Evolutionary conservation across 345 rosid species (phyloP).

Genomic region (Eucalyptus virginea): DNA sequence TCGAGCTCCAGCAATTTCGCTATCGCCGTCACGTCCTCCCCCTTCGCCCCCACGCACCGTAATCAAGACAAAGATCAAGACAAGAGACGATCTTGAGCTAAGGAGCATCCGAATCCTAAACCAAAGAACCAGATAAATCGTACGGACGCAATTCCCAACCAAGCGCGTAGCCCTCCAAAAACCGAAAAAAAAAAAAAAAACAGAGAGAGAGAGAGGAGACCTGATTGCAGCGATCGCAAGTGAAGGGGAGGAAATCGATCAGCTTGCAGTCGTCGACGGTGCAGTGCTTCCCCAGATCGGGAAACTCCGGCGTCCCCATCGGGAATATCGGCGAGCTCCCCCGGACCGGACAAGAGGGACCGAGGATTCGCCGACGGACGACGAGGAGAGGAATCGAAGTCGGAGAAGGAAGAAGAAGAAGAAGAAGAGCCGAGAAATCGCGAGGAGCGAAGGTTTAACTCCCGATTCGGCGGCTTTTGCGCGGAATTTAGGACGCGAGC

Average conservation of each 20-base stretch:
- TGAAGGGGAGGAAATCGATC: constrained; percentile 95
- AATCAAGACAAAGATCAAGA: neutral
- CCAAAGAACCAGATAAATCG: neutral
- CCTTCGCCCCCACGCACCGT: neutral
- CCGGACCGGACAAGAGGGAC: neutral
- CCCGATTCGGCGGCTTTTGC: neutral
- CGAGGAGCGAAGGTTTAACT: neutral
- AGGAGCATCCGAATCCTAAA: neutral
- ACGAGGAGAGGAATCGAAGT: neutral
- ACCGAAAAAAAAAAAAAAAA: no score
- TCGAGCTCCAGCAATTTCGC: neutral
- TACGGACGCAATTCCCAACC: neutral
- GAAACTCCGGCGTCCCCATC: constrained; percentile 98
- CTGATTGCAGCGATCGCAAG: constrained; percentile 86
- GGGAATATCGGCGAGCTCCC: neutral
- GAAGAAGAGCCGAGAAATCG: neutral
- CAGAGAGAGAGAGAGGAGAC: neutral
- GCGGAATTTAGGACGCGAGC: neutral
- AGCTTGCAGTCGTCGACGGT: constrained; percentile 63
- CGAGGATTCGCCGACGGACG: neutral
- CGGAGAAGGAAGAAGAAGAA: neutral
- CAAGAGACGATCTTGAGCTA: neutral
- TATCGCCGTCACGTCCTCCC: neutral
- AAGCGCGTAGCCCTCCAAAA: neutral
- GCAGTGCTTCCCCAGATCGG: constrained; percentile 96